Percentiles rank a stretch among this genome's conserved stretches.
Conservation (phyloP, 176 grass and related monocot genomes). For the Cenchrus purpureus region DNA sequence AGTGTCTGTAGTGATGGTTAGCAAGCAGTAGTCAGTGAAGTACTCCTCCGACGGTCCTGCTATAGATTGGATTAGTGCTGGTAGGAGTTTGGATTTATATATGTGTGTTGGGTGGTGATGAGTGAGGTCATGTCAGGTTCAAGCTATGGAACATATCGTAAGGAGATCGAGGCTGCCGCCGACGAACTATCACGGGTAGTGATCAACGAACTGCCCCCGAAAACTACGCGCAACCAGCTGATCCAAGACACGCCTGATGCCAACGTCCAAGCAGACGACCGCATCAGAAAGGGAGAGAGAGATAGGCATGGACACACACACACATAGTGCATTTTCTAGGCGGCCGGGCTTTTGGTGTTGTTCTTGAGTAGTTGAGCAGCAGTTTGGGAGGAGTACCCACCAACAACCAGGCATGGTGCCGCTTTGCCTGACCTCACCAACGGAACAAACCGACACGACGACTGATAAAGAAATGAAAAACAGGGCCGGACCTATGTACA, state of each 20-base stretch:
- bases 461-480: neutral
- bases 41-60: neutral
- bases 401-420: slow-evolving; percentile 31
- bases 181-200: neutral
- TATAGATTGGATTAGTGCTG: neutral
- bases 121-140: slow-evolving; percentile 2
- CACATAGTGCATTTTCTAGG: neutral
- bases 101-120: slow-evolving; percentile 6
- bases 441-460: slow-evolving; percentile 44
- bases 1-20: neutral
- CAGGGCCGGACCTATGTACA: too few species aligned
- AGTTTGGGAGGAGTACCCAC: neutral
- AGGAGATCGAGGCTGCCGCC: neutral
- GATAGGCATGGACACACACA: neutral
- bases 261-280: slow-evolving; percentile 18
- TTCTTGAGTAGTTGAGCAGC: neutral
- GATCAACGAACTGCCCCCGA: slow-evolving; percentile 40
- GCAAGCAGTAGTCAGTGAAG: neutral
- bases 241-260: slow-evolving; percentile 11
- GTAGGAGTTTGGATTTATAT: neutral
- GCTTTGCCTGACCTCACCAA: slow-evolving; percentile 32
- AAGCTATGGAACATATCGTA: neutral
- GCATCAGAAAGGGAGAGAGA: neutral
- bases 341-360: neutral
- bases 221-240: slow-evolving; percentile 43